Conservation (phyloP, 345 rosid genomes). For the Bruguiera sexangula region DNA sequence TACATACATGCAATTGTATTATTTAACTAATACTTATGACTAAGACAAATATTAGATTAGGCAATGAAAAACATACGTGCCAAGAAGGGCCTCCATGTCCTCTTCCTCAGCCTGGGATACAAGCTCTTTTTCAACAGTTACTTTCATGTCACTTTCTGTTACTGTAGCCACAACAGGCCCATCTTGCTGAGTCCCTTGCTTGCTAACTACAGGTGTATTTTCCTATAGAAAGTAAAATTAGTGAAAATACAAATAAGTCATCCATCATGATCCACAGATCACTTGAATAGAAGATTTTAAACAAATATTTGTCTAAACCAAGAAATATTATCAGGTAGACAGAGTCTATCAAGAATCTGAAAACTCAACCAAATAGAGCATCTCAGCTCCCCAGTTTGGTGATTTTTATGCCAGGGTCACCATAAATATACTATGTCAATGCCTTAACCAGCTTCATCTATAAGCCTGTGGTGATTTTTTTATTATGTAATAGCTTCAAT, state of each 20-base stretch:
- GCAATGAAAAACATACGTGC: slow-evolving; percentile 58
- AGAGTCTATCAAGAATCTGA: not conserved
- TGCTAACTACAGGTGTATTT: slow-evolving; percentile 68
- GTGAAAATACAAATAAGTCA: slow-evolving; percentile 13
- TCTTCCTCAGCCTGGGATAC: slow-evolving; percentile 99
- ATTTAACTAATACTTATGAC: not conserved
- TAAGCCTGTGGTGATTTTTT: no score
- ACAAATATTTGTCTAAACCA: not conserved
- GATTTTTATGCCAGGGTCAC: not conserved
- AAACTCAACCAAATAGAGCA: not conserved
- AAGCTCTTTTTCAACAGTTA: slow-evolving; percentile 87
- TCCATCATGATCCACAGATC: slow-evolving; percentile 1
- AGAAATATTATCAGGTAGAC: not conserved
- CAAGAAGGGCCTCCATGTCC: slow-evolving; percentile 97
- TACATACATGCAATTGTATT: not conserved
- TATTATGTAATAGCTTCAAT: no score
- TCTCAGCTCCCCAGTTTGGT: not conserved
- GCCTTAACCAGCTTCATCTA: no score
- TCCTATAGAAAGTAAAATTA: slow-evolving; percentile 50
- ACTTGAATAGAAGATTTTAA: not conserved
- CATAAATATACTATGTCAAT: no score
- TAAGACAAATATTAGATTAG: not conserved
- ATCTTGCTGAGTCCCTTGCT: slow-evolving; percentile 54
- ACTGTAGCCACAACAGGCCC: slow-evolving; percentile 64
- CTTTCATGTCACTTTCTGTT: slow-evolving; percentile 71